A percentile compares a stretch with the other conserved stretches of the same genome.
phyloP scores from a whole-genome alignment of 164 flowering plant species.

The Vitis labrusca region DNA sequence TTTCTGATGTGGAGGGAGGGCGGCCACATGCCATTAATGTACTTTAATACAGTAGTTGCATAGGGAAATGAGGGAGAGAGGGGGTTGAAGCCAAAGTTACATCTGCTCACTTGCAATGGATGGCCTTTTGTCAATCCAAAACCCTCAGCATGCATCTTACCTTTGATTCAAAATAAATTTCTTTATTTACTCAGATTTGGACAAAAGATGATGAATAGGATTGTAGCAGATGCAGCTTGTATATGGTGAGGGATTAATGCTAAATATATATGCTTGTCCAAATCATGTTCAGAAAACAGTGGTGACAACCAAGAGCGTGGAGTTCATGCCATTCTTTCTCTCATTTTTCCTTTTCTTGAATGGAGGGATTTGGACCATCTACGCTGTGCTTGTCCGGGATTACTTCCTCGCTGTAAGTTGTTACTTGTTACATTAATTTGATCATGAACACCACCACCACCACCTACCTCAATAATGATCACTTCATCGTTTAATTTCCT shows the following conservation, averaged over 20 bases:
- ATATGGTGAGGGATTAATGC: not conserved
- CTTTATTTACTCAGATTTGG: not conserved
- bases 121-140: no score
- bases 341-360: constrained; percentile 38
- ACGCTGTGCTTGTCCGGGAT: constrained; percentile 30
- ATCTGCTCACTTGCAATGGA: no score
- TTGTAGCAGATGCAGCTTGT: no score
- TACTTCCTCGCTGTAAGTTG: constrained; percentile 30
- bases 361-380: constrained; percentile 42
- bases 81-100: no score
- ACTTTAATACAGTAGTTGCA: no score
- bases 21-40: no score
- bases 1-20: no score
- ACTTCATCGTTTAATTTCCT: no score
- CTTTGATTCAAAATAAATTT: not conserved
- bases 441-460: not conserved
- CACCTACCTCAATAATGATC: not conserved
- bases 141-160: no score
- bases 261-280: not conserved
- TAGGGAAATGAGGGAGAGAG: no score
- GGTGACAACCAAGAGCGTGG: constrained; percentile 33
- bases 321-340: constrained; percentile 45
- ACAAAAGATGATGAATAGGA: not conserved
- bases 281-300: constrained; percentile 24
- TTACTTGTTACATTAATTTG: not conserved